Evolutionary conservation across 805 yeast genomes (phyloP).

Genomic region (Metahyphopichia silvanorum): DNA sequence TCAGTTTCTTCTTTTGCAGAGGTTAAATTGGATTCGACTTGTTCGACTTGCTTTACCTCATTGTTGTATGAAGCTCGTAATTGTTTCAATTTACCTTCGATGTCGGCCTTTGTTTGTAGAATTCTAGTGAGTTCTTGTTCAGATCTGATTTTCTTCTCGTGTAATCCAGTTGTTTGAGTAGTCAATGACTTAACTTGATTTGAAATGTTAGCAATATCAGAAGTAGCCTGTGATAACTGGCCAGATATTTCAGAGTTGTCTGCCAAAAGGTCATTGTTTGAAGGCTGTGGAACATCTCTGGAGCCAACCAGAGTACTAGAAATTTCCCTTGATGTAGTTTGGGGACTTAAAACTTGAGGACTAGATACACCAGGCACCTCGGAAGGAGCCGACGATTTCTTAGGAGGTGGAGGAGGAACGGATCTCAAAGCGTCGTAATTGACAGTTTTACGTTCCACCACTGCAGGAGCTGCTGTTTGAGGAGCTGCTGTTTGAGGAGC

Average conservation of each 20-base stretch:
- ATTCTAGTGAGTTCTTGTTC: slow-evolving; percentile 74
- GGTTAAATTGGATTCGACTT: slow-evolving; percentile 62
- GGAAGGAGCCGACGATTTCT: slow-evolving; percentile 15
- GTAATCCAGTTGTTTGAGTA: slow-evolving; percentile 66
- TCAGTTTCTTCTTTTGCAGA: slow-evolving; percentile 65
- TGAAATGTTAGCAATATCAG: slow-evolving; percentile 83
- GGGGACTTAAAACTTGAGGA: slow-evolving; percentile 1
- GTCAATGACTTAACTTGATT: slow-evolving; percentile 80
- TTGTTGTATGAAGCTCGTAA: slow-evolving; percentile 71
- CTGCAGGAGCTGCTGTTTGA: slow-evolving; percentile 7
- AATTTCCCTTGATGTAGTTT: slow-evolving; percentile 2
- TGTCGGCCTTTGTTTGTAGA: slow-evolving; percentile 62
- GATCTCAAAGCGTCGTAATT: slow-evolving; percentile 53
- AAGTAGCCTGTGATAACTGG: slow-evolving; percentile 71
- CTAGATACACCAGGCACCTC: slow-evolving; percentile 10
- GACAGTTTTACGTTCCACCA: slow-evolving; percentile 18
- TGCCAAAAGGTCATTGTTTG: slow-evolving; percentile 51
- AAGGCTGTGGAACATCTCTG: slow-evolving; percentile 1
- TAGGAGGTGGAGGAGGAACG: slow-evolving; percentile 43
- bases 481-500: slow-evolving; percentile 23
- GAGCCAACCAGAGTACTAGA: slow-evolving; percentile 2
- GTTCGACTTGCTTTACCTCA: slow-evolving; percentile 72
- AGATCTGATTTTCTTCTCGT: slow-evolving; percentile 69
- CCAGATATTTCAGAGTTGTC: slow-evolving; percentile 58
- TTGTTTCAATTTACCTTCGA: slow-evolving; percentile 64